Percentiles rank a stretch among this genome's conserved stretches.
Conservation (phyloP, 2,329 filamentous ascomycete species). For the Blastomyces gilchristii region DNA sequence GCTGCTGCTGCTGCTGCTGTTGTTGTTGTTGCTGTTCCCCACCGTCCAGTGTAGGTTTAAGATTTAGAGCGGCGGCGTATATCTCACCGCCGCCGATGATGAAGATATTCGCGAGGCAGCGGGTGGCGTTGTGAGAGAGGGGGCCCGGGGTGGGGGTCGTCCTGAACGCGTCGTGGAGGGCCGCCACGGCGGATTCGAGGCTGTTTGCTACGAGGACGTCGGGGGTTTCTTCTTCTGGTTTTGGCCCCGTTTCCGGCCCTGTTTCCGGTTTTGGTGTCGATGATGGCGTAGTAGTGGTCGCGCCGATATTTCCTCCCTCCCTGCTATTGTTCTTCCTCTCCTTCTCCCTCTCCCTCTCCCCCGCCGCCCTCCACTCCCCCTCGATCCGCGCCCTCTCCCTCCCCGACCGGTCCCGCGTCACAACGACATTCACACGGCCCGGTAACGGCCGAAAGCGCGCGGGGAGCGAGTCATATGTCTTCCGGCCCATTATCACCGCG, state of each 20-base stretch:
- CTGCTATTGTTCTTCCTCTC: not conserved
- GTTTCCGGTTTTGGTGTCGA: not conserved
- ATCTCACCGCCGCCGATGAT: slow-evolving; percentile 86
- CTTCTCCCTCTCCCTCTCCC: slow-evolving; percentile 19
- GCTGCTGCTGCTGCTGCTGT: too few relatives aligned
- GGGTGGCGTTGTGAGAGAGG: slow-evolving; percentile 11
- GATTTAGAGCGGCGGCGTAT: slow-evolving; percentile 59
- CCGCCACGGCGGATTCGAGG: slow-evolving; percentile 47
- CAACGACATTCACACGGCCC: slow-evolving; percentile 69
- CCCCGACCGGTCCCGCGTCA: slow-evolving; percentile 44
- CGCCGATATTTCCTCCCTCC: not conserved
- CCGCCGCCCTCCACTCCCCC: slow-evolving; percentile 27
- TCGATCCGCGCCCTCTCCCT: slow-evolving; percentile 25
- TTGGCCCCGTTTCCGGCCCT: too few relatives aligned
- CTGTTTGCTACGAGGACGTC: slow-evolving; percentile 46
- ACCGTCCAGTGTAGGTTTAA: slow-evolving; percentile 34
- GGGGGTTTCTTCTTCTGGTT: slow-evolving; percentile 16
- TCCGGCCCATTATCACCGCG: slow-evolving; percentile 92
- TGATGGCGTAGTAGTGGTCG: not conserved
- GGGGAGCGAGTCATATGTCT: slow-evolving; percentile 91
- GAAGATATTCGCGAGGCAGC: slow-evolving; percentile 53
- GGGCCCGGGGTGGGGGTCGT: not conserved
- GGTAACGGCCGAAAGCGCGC: slow-evolving; percentile 65
- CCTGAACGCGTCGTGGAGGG: slow-evolving; percentile 23
- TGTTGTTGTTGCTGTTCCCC: too few relatives aligned